phyloP scores from a whole-genome alignment of 805 yeast genomes.

The Lipomyces chichibuensis region DNA sequence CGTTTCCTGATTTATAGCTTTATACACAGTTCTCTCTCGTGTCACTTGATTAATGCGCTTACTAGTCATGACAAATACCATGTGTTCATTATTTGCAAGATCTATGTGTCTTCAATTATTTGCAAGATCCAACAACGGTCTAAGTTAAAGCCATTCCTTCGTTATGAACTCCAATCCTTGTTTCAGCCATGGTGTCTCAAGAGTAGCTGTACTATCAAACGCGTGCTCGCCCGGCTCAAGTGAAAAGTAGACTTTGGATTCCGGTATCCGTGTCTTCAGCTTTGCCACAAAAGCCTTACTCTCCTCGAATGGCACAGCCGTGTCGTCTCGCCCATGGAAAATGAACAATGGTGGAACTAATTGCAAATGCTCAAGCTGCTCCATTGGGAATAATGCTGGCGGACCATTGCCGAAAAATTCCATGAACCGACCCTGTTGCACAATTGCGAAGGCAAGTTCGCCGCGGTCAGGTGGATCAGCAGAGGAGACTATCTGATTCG shows the following conservation, averaged over 20 bases:
- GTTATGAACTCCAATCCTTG: not conserved
- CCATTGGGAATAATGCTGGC: constrained; percentile 17
- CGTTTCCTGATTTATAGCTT: too few relatives aligned
- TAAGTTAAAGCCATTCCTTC: not conserved
- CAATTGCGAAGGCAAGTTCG: constrained; percentile 18
- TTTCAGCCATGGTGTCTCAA: not conserved
- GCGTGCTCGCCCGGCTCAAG: constrained; percentile 22
- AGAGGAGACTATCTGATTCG: not conserved
- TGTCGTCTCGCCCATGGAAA: constrained; percentile 21
- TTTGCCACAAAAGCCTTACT: constrained; percentile 7
- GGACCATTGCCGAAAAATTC: constrained; percentile 16
- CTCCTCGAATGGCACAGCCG: constrained; percentile 22
- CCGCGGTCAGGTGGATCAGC: constrained; percentile 8
- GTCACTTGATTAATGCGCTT: too few relatives aligned
- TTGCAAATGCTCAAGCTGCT: constrained; percentile 16
- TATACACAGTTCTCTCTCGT: too few relatives aligned
- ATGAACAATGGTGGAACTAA: constrained; percentile 19
- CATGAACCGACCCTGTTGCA: constrained; percentile 21
- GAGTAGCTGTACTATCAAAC: constrained; percentile 9
- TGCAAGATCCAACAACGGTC: too few relatives aligned
- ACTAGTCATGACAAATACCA: too few relatives aligned
- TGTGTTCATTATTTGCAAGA: too few relatives aligned
- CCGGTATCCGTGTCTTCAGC: constrained; percentile 12
- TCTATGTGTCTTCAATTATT: too few relatives aligned
- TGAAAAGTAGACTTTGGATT: constrained; percentile 9